Evolutionary conservation across 2,329 filamentous ascomycete species (phyloP), one percentile per base, ranked within the genome.

Genomic region (Pseudocercospora musae): DNA sequence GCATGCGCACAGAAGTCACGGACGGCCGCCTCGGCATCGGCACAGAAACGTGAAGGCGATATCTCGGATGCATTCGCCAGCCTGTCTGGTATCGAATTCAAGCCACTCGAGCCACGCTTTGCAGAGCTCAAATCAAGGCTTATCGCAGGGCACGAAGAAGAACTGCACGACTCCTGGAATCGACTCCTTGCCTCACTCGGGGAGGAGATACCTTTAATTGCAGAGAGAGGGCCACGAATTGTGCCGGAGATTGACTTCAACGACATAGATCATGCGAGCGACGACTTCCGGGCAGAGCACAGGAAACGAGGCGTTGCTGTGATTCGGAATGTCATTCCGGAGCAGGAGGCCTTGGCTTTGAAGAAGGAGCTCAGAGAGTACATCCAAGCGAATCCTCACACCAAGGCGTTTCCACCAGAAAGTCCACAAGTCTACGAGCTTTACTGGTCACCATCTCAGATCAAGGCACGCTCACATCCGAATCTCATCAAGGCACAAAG

Each of bases 211-310:
- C 76, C 77, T 42, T 69, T 76, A 40, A 81, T 82, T 31, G 73
- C 75, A 13, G 74, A 77, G 62, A 72, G 74, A 13, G 77, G 79
- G 10, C 76, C 78, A 10, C 75, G 73, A 15, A 71, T 78, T 48
- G 75, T 83, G 15, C 80, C 80, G 0, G 75, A 80, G 62, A 81
- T 82, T 40, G 70, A 80, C 57, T 82, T 79, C 72, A 75, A 76
- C 29, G 78, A 82, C 49, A 72, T 82, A 46, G 69, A 72, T 29
- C 63, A 78, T 58, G 80, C 82, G 57, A 81, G 84, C 2, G 77
- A 81, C 23, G 77, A 81, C 1, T 90, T 90, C 72, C 80, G 78
- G 57, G 77, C 78, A 53, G 83, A 84, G 69, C 78, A 88, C 57
- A 81, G 81, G 68, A 85, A 86, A 69, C 83, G 87, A 33, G 80